Percentiles rank a stretch among this genome's conserved stretches.
Evolutionary conservation across 1,284 basidiomycete species (phyloP).

Genomic region (Malassezia yamatoensis): DNA sequence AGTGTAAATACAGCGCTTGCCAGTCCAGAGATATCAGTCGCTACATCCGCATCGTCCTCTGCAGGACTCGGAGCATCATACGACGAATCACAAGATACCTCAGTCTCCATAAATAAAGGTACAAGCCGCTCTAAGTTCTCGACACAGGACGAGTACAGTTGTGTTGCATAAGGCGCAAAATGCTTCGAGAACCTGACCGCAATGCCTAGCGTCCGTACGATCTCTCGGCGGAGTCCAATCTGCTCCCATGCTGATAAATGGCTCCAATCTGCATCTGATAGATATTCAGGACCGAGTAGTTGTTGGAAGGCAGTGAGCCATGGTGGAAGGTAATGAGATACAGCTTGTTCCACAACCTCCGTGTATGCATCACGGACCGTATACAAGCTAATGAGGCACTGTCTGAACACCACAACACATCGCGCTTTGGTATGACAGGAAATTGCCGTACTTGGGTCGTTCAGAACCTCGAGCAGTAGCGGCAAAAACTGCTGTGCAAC

Average conservation of each 20-base stretch:
- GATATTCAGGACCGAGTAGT: constrained; percentile 12
- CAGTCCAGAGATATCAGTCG: constrained; percentile 60
- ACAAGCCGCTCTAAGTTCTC: constrained; percentile 22
- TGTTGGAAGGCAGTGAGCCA: constrained; percentile 54
- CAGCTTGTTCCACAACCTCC: constrained; percentile 70
- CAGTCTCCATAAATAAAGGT: constrained; percentile 23
- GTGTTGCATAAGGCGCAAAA: constrained; percentile 18
- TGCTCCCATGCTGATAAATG: constrained; percentile 21
- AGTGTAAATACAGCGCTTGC: constrained; percentile 73
- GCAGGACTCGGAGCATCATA: constrained; percentile 51
- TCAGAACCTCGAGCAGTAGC: constrained; percentile 28
- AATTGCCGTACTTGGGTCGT: constrained; percentile 17
- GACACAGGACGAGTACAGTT: constrained; percentile 18
- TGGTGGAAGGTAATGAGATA: constrained; percentile 66
- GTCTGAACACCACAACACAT: constrained; percentile 75
- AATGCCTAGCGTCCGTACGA: constrained; percentile 36
- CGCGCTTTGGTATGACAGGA: constrained; percentile 55
- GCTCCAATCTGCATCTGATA: constrained; percentile 14
- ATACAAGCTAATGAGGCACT: constrained; percentile 76
- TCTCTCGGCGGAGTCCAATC: constrained; percentile 30
- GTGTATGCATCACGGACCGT: constrained; percentile 91
- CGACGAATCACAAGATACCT: constrained; percentile 49
- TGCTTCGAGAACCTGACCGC: constrained; percentile 31
- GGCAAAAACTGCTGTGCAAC: constrained; percentile 37
- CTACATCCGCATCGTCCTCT: constrained; percentile 61